Percentiles rank a stretch among this genome's conserved stretches.
These are phyloP conservation scores for Tolypocladium nubicola DNA, from an alignment of 2,329 filamentous ascomycete species.

Conservation along the genomic window DNA sequence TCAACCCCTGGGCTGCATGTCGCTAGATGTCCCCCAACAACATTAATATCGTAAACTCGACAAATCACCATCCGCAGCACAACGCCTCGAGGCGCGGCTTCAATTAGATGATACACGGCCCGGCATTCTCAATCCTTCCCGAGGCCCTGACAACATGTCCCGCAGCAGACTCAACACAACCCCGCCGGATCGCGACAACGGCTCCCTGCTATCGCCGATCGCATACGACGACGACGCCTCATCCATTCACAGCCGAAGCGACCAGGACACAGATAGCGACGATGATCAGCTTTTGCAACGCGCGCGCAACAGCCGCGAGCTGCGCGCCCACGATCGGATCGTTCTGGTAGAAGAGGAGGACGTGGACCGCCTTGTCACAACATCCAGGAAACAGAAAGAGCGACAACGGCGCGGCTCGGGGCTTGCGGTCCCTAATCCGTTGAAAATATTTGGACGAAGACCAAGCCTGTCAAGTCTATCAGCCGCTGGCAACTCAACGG, in stretches of 20 bases:
- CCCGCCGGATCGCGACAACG: conserved; percentile 15
- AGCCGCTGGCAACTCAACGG: conserved; percentile 32
- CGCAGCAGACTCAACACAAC: conserved; percentile 11
- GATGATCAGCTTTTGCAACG: conserved; percentile 59
- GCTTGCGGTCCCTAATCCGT: conserved; percentile 38
- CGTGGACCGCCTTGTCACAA: conserved; percentile 47
- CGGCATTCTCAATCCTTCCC: not conserved
- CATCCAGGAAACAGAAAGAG: conserved; percentile 38
- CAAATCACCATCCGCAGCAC: not conserved
- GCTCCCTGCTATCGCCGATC: conserved; percentile 49
- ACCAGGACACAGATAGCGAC: conserved; percentile 67
- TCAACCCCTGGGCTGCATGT: not conserved
- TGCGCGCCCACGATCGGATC: conserved; percentile 57
- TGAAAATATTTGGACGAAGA: conserved; percentile 31
- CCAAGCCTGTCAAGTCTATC: conserved; percentile 22
- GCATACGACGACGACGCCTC: conserved; percentile 60
- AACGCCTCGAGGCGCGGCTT: not conserved
- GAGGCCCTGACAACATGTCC: conserved; percentile 1
- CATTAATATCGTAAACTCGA: not conserved
- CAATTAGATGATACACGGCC: not conserved
- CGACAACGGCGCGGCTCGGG: conserved; percentile 38
- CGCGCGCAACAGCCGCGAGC: conserved; percentile 58
- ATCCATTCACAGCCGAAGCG: conserved; percentile 55
- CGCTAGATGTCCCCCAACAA: not conserved
- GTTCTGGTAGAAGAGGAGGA: conserved; percentile 71